Percentiles rank a stretch among this genome's conserved stretches.
Evolutionary conservation across 768 basidiomycete genomes (phyloP).

Genomic region (Boletus rufocinnamomeus): DNA sequence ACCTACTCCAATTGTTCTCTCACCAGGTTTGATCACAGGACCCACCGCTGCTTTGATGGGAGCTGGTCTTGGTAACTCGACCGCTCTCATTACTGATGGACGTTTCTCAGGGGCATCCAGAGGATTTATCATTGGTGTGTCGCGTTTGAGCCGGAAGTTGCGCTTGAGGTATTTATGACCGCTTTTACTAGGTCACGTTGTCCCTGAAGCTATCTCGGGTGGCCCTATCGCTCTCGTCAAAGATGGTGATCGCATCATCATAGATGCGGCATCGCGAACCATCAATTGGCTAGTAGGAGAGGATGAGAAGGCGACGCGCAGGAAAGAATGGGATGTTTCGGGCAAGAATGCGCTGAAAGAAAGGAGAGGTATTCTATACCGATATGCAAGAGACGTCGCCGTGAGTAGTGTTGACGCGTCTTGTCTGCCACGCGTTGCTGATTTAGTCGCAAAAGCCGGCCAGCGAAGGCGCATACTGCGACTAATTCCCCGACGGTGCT

Average conservation of each 20-base stretch:
- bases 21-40: conserved; percentile 38
- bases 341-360: conserved; percentile 65
- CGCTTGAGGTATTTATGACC: conserved; percentile 42
- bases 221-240: conserved; percentile 87
- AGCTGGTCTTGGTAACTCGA: conserved; percentile 75
- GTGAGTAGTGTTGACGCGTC: conserved; percentile 49
- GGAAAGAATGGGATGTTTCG: conserved; percentile 67
- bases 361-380: conserved; percentile 70
- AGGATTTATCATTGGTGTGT: conserved; percentile 59
- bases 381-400: conserved; percentile 85
- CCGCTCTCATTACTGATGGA: conserved; percentile 86
- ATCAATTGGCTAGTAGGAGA: conserved; percentile 78
- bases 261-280: conserved; percentile 63
- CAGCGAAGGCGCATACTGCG: conserved; percentile 79
- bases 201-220: conserved; percentile 72
- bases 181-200: conserved; percentile 51
- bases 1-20: background rate
- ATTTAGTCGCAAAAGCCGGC: conserved; percentile 57
- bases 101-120: conserved; percentile 84
- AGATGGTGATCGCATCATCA: conserved; percentile 78
- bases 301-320: conserved; percentile 61
- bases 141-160: background rate
- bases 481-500: conserved; percentile 42
- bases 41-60: conserved; percentile 86
- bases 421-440: conserved; percentile 1